Percentiles rank a stretch among this genome's conserved stretches.
These are phyloP conservation scores for Cicer yamashitae DNA, from an alignment of 306 rosid genomes.

Conservation along the genomic window DNA sequence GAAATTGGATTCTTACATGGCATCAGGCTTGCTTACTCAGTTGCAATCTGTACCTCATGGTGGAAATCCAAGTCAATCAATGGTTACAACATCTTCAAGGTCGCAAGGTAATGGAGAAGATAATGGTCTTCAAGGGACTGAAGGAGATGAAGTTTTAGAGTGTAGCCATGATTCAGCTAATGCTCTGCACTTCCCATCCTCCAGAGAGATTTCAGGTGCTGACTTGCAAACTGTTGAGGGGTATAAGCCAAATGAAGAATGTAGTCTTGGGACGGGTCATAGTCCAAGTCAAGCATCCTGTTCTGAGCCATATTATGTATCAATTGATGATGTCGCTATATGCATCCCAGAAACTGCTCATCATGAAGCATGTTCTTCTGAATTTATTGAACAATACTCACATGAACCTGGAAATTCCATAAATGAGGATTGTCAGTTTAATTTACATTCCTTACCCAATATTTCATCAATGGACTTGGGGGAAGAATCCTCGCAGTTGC, in stretches of 20 bases:
- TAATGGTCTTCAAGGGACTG: conserved; percentile 64
- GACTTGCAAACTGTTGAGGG: conserved; percentile 58
- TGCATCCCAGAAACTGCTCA: conserved; percentile 61
- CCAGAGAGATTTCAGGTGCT: conserved; percentile 55
- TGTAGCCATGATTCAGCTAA: conserved; percentile 81
- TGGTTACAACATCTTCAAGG: conserved; percentile 66
- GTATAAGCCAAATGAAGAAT: conserved; percentile 55
- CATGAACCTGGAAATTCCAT: conserved; percentile 61
- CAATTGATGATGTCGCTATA: conserved; percentile 62
- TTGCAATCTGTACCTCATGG: conserved; percentile 63
- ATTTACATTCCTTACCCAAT: conserved; percentile 57
- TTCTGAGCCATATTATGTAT: conserved; percentile 67
- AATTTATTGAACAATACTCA: conserved; percentile 58
- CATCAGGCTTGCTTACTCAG: conserved; percentile 87
- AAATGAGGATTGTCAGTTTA: conserved; percentile 56
- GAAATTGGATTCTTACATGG: conserved; percentile 96
- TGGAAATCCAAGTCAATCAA: conserved; percentile 61
- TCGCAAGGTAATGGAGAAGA: conserved; percentile 75
- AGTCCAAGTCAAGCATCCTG: conserved; percentile 67
- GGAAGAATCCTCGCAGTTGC: conserved; percentile 62
- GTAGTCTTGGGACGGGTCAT: conserved; percentile 57
- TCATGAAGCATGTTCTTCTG: conserved; percentile 61
- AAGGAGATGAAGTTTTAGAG: conserved; percentile 82
- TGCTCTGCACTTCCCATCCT: conserved; percentile 54
- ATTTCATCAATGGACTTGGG: conserved; percentile 64